These are phyloP conservation scores for Podospora didyma DNA, from an alignment of 495 filamentous ascomycete species.

Conservation along the genomic window DNA sequence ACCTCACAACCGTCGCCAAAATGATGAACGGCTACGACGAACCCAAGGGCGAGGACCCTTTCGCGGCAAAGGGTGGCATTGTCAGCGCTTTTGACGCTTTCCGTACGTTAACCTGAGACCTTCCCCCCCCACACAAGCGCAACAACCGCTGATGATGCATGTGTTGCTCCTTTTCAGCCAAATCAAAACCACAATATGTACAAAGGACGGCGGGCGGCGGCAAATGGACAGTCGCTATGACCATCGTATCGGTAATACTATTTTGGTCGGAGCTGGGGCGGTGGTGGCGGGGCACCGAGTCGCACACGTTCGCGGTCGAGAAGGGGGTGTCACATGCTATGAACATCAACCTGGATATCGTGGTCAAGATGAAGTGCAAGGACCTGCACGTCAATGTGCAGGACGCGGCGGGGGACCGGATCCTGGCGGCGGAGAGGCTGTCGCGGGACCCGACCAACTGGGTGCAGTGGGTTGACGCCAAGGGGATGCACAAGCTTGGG, in stretches of 20 bases:
- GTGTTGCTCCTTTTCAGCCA: slow-evolving; percentile 57
- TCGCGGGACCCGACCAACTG: slow-evolving; percentile 74
- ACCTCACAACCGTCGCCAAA: not conserved
- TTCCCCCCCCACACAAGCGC: too few relatives aligned
- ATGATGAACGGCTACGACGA: slow-evolving; percentile 59
- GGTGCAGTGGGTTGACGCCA: slow-evolving; percentile 71
- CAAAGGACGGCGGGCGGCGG: slow-evolving; percentile 77
- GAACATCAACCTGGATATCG: slow-evolving; percentile 93
- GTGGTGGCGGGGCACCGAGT: slow-evolving; percentile 80
- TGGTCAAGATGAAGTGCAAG: slow-evolving; percentile 84
- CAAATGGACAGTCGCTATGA: slow-evolving; percentile 85
- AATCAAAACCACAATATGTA: slow-evolving; percentile 91
- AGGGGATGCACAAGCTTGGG: slow-evolving; percentile 64
- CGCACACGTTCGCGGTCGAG: slow-evolving; percentile 89
- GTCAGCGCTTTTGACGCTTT: slow-evolving; percentile 95
- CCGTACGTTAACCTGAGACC: slow-evolving; percentile 57
- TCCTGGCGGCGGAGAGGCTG: slow-evolving; percentile 75
- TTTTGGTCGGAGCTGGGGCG: slow-evolving; percentile 69
- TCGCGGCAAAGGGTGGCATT: slow-evolving; percentile 66
- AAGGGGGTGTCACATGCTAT: slow-evolving; percentile 82
- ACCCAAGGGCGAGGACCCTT: slow-evolving; percentile 68
- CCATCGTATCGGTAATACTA: slow-evolving; percentile 66
- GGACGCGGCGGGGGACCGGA: slow-evolving; percentile 87
- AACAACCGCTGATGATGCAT: not conserved
- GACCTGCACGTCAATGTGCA: slow-evolving; percentile 95